phyloP scores from a whole-genome alignment of 1,139 yeast genomes.

The Geotrichum aggregatum region DNA sequence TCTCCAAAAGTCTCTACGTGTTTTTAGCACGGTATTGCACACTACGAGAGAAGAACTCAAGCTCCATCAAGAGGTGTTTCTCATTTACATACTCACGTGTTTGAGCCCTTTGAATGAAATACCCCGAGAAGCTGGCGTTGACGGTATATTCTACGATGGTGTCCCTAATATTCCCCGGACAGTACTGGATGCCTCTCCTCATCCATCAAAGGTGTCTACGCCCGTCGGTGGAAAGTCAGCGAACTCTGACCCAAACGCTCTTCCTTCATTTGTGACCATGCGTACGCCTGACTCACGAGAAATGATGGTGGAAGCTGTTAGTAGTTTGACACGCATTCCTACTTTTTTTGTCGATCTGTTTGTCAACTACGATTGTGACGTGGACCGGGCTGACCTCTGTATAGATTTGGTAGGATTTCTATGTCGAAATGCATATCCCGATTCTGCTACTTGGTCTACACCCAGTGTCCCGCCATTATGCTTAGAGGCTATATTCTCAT shows the following conservation, averaged over 20 bases:
- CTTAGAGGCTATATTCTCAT: slow-evolving; percentile 75
- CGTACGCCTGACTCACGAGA: slow-evolving; percentile 57
- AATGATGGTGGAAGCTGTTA: slow-evolving; percentile 75
- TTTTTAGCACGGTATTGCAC: slow-evolving; percentile 57
- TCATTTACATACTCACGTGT: slow-evolving; percentile 41
- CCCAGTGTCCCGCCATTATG: slow-evolving; percentile 91
- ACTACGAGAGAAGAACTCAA: slow-evolving; percentile 38
- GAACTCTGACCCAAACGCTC: not conserved
- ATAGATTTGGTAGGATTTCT: slow-evolving; percentile 63
- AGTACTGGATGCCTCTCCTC: slow-evolving; percentile 32
- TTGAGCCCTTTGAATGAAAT: slow-evolving; percentile 40
- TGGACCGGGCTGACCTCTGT: slow-evolving; percentile 77
- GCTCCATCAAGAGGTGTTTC: slow-evolving; percentile 42
- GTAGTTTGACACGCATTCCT: slow-evolving; percentile 74
- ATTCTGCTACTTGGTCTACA: slow-evolving; percentile 68
- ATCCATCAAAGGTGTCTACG: slow-evolving; percentile 21
- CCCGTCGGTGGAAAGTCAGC: slow-evolving; percentile 22
- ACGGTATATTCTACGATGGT: slow-evolving; percentile 42
- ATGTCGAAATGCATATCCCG: slow-evolving; percentile 74
- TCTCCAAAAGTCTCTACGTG: slow-evolving; percentile 68
- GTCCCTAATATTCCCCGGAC: slow-evolving; percentile 38
- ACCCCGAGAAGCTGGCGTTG: slow-evolving; percentile 41
- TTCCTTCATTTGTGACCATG: slow-evolving; percentile 23
- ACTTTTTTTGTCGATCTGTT: slow-evolving; percentile 70
- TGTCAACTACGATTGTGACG: slow-evolving; percentile 85